Base-by-base conservation (phyloP, 805 yeast genomes). In the Wickerhamiella hasegawae region DNA sequence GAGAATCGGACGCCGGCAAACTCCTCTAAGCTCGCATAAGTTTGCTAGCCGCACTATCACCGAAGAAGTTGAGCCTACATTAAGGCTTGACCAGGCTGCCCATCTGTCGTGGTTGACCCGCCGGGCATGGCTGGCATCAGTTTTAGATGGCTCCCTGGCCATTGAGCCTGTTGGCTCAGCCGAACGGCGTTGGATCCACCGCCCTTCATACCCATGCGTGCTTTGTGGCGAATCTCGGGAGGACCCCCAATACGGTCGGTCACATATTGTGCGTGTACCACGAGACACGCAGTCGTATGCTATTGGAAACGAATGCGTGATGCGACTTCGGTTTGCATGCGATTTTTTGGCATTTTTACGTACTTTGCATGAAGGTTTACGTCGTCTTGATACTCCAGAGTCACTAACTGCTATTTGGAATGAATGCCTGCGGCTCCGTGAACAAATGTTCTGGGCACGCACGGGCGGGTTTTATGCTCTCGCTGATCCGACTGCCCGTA, bases 121-220 rank as follows among this genome's bases (percentile, higher is more conserved):
- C 41, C 65, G 79, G 37, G 58, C 73, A 10, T 66, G 85, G 37
- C 62, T 84, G 63, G 55, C 64, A 31, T 67, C 75, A 14, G 64
- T 87, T 42, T 68, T 79, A 22, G 95, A 84, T 34, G 92, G 92
- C 3, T 66, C 77, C 30, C 83, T 82, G 4, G 65, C 73, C 3
- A 74, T 87, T 27, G 94, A 84, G 55, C 98, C 98, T 0, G 69
- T 85, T 6, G 71, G 82, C 34, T 85, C 87, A 0, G 66, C 77
- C 28, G 84, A 85, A 48, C 92, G 80, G 53, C 69, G 71, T 1
- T 77, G 76, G 53, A 37, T 49, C 22, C 34, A 33, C 10, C 41
- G 52, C 18, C 68, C 79, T 17, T 63, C 66, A 34, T 71, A 72
- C 2, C 72, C 84, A 4, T 87, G 97, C 57, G 65, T 84, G 4